Evolutionary conservation across 208 protist genomes (phyloP), one percentile per base, ranked within the genome.

Genomic region (Trypanosoma caninum): DNA sequence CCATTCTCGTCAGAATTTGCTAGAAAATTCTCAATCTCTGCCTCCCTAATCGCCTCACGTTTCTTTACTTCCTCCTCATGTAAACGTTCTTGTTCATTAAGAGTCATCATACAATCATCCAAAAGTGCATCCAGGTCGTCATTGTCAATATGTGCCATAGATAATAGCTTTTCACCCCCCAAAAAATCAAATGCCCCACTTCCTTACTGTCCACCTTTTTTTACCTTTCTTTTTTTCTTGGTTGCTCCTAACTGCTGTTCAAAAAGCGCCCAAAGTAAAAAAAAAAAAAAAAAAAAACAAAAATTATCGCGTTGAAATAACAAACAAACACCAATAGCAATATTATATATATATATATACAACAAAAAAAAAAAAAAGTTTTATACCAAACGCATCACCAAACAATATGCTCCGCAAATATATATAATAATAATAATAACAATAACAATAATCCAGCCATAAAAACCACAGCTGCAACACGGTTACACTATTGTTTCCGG

Each of bases 41-140:
- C 69, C 35, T 87, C 75, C 2, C 83, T 61, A 45, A 71, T 65
- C 3, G 79, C 77, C 25, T 89, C 72, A 9, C 74, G 72, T 53
- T 61, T 46, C 45, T 84, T 67, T 0, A 74, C 69, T 37, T 74
- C 61, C 58, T 87, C 82, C 42, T 93, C 69, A 40, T 89, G 73
- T 52, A 74, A 56, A 44, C 74, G 69, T 30, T 93, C 82, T 61
- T 93, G 71, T 44, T 89, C 74, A 31, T 90, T 76, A 34, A 94
- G 76, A 25, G 82, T 86, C 53, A 89, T 80, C 54, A 94, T 76
- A 35, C 80, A 82, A 55, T 91, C 83, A 59, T 91, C 82, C 33
- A 94, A 82, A 34, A 94, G 74, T 4, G 65, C 82, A 63, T 94
- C 87, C 20, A 94, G 67, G 47, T 94, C 87, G 52, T 80, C 78